phyloP scores from a whole-genome alignment of 2,329 filamentous ascomycete genomes.

The Diplodia scrobiculata region DNA sequence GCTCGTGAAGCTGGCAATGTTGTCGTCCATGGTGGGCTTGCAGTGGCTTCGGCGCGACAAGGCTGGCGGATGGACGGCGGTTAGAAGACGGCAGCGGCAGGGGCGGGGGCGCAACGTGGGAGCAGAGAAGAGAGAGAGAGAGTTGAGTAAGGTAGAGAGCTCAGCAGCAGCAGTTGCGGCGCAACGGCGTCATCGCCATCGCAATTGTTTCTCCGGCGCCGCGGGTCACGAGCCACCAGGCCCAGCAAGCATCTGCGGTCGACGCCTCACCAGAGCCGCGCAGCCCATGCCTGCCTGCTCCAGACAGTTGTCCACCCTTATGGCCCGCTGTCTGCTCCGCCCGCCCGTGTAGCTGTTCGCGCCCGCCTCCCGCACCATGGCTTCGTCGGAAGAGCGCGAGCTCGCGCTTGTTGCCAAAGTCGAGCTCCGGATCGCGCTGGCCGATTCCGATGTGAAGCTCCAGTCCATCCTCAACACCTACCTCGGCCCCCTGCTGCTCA shows the following conservation, averaged over 20 bases:
- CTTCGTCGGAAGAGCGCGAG: slow-evolving; percentile 66
- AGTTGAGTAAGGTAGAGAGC: neutral
- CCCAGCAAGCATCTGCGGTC: neutral
- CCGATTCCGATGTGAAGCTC: slow-evolving; percentile 81
- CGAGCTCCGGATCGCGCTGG: slow-evolving; percentile 78
- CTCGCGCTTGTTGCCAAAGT: slow-evolving; percentile 81
- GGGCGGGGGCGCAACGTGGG: neutral
- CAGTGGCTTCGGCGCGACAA: neutral
- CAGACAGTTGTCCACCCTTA: slow-evolving; percentile 5
- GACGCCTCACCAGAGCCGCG: slow-evolving; percentile 24
- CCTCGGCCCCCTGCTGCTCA: slow-evolving; percentile 78
- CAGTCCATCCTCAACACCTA: slow-evolving; percentile 76
- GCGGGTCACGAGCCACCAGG: slow-evolving; percentile 4
- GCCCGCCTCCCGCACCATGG: slow-evolving; percentile 35
- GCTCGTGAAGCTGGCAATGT: slow-evolving; percentile 73
- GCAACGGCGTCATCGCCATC: slow-evolving; percentile 2
- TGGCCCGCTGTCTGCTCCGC: slow-evolving; percentile 18
- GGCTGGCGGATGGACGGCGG: neutral
- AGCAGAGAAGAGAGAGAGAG: neutral
- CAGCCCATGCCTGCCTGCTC: slow-evolving; percentile 23
- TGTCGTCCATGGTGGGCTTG: slow-evolving; percentile 51
- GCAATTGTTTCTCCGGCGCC: slow-evolving; percentile 16
- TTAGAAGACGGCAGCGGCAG: neutral
- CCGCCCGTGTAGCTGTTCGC: slow-evolving; percentile 19
- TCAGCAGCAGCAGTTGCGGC: too few species aligned